These are phyloP conservation scores for Aspergillus texensis DNA, from an alignment of 2,329 filamentous ascomycete species.

Conservation along the genomic window DNA sequence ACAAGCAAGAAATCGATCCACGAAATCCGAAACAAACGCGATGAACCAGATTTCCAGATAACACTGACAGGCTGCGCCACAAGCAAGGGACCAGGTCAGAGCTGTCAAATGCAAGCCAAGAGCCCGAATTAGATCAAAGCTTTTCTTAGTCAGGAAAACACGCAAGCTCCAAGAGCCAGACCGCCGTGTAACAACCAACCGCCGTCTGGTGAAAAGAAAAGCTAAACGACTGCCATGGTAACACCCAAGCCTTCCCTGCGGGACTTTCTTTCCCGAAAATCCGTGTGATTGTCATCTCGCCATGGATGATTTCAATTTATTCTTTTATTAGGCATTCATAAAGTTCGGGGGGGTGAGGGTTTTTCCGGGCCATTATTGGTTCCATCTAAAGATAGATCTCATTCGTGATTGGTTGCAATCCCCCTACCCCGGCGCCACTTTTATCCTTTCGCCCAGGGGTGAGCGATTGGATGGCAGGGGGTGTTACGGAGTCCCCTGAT, in stretches of 20 bases:
- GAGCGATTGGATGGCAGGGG: slow-evolving; percentile 1
- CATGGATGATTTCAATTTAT: neutral
- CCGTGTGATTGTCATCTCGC: neutral
- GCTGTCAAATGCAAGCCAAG: slow-evolving; percentile 15
- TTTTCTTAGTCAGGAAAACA: neutral
- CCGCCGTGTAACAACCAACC: neutral
- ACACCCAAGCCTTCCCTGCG: neutral
- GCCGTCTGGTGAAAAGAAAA: neutral
- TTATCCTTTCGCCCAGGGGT: slow-evolving; percentile 11
- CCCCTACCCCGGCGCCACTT: slow-evolving; percentile 1
- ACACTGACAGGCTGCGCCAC: slow-evolving; percentile 12
- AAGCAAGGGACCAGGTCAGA: slow-evolving; percentile 17
- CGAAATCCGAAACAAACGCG: slow-evolving; percentile 13
- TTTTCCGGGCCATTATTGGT: slow-evolving; percentile 12
- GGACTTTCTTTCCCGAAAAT: neutral
- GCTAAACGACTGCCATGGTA: neutral
- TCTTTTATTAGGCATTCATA: slow-evolving; percentile 1
- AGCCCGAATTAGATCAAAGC: slow-evolving; percentile 7
- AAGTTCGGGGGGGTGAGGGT: neutral
- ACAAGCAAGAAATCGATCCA: neutral
- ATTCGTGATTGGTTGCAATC: neutral
- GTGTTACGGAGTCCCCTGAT: slow-evolving; percentile 2
- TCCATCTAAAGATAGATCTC: slow-evolving; percentile 30
- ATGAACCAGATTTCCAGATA: slow-evolving; percentile 8
- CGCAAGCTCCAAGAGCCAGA: neutral